phyloP scores from a whole-genome alignment of 371 early-diverging fungal genomes.

The Rhizopus stolonifer region DNA sequence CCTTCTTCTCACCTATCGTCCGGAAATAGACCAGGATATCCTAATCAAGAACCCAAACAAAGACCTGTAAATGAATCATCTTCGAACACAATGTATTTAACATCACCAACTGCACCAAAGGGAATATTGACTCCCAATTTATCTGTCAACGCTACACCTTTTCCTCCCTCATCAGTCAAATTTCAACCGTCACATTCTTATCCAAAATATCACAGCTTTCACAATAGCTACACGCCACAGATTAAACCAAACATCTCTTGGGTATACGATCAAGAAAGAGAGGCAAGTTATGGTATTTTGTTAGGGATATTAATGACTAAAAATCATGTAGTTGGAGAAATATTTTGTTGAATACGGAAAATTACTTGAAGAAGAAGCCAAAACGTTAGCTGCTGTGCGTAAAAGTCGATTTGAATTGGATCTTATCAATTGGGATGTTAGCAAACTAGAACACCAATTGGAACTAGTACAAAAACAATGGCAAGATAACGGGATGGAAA shows the following conservation, averaged over 20 bases:
- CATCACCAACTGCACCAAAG: too few relatives aligned
- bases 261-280: constrained; percentile 50
- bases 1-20: too few relatives aligned
- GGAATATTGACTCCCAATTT: too few relatives aligned
- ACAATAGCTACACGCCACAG: constrained; percentile 17
- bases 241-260: constrained; percentile 31
- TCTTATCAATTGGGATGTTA: constrained; percentile 58
- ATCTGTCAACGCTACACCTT: too few relatives aligned
- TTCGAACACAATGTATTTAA: too few relatives aligned
- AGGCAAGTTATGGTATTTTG: constrained; percentile 20
- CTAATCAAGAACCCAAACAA: too few relatives aligned
- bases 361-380: constrained; percentile 43
- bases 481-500: constrained; percentile 50
- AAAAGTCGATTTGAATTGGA: constrained; percentile 52
- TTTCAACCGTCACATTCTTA: constrained; percentile 4
- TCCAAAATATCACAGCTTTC: constrained; percentile 7
- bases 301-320: background rate
- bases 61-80: too few relatives aligned
- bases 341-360: constrained; percentile 35
- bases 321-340: constrained; percentile 33
- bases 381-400: constrained; percentile 35
- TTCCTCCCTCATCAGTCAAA: too few relatives aligned
- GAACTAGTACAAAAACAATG: constrained; percentile 52
- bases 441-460: constrained; percentile 53
- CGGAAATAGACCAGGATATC: too few relatives aligned